These are phyloP conservation scores for Suillus alpinus DNA, from an alignment of 768 basidiomycete genomes.

Conservation along the genomic window DNA sequence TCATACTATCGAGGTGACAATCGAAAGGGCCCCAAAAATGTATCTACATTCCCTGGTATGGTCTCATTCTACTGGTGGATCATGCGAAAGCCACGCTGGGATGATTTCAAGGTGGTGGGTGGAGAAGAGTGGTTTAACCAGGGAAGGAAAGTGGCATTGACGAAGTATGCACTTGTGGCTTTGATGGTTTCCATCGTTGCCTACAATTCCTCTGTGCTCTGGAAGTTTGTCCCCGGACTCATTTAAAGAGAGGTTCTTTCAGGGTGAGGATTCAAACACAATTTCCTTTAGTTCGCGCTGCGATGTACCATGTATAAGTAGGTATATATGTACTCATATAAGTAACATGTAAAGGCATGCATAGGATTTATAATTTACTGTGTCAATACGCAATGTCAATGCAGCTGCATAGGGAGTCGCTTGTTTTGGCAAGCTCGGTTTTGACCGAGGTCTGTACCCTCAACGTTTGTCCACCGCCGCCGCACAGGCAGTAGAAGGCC, in stretches of 20 bases:
- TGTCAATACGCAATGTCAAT: not conserved
- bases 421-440: constrained; percentile 21
- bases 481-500: constrained; percentile 27
- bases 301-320: not conserved
- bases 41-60: constrained; percentile 55
- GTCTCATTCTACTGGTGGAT: constrained; percentile 53
- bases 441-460: constrained; percentile 21
- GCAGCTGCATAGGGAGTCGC: constrained; percentile 1
- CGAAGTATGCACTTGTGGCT: constrained; percentile 22
- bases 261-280: not conserved
- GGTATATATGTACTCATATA: not conserved
- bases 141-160: constrained; percentile 20
- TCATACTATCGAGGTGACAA: constrained; percentile 48
- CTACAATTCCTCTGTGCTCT: not conserved
- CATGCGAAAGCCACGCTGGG: constrained; percentile 40
- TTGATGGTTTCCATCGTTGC: constrained; percentile 8
- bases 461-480: constrained; percentile 29
- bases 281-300: not conserved
- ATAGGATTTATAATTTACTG: not conserved
- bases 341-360: not conserved
- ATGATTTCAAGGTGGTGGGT: constrained; percentile 39
- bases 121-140: constrained; percentile 36
- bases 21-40: constrained; percentile 30
- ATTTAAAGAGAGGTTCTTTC: not conserved
- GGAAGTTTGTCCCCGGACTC: not conserved